phyloP scores from a whole-genome alignment of 2,329 filamentous ascomycete species.

The Claviceps cyperi region DNA sequence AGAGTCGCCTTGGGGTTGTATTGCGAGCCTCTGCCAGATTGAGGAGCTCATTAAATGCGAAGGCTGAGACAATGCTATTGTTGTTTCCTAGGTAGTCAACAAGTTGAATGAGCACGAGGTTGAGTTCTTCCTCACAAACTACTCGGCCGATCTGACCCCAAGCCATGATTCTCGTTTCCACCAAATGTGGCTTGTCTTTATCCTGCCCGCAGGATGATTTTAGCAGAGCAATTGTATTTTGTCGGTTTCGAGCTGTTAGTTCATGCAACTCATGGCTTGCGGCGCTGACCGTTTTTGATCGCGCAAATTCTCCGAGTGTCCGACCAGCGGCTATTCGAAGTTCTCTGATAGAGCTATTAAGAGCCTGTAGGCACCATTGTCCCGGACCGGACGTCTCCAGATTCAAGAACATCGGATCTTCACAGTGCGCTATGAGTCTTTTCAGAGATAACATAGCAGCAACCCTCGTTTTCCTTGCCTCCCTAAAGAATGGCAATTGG shows the following conservation, averaged over 20 bases:
- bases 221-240: slow-evolving; percentile 55
- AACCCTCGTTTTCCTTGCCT: slow-evolving; percentile 48
- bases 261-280: slow-evolving; percentile 7
- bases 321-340: slow-evolving; percentile 66
- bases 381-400: slow-evolving; percentile 54
- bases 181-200: slow-evolving; percentile 39
- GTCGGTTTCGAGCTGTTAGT: slow-evolving; percentile 34
- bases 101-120: slow-evolving; percentile 69
- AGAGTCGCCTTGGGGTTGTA: slow-evolving; percentile 50
- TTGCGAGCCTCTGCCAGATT: slow-evolving; percentile 53
- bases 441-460: slow-evolving; percentile 58
- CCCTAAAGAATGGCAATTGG: slow-evolving; percentile 28
- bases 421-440: slow-evolving; percentile 53
- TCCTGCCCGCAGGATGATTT: slow-evolving; percentile 58
- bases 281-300: slow-evolving; percentile 9
- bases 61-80: slow-evolving; percentile 63
- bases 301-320: slow-evolving; percentile 52
- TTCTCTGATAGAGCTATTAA: slow-evolving; percentile 75
- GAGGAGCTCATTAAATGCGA: slow-evolving; percentile 71
- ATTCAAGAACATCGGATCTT: slow-evolving; percentile 44
- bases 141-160: slow-evolving; percentile 73
- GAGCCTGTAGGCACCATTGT: slow-evolving; percentile 66
- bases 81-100: slow-evolving; percentile 76
- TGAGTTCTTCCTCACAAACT: slow-evolving; percentile 69
- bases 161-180: slow-evolving; percentile 74